These are phyloP conservation scores for Trichoderma sp. DNA, from an alignment of 2,329 filamentous ascomycete species.

Conservation along the genomic window DNA sequence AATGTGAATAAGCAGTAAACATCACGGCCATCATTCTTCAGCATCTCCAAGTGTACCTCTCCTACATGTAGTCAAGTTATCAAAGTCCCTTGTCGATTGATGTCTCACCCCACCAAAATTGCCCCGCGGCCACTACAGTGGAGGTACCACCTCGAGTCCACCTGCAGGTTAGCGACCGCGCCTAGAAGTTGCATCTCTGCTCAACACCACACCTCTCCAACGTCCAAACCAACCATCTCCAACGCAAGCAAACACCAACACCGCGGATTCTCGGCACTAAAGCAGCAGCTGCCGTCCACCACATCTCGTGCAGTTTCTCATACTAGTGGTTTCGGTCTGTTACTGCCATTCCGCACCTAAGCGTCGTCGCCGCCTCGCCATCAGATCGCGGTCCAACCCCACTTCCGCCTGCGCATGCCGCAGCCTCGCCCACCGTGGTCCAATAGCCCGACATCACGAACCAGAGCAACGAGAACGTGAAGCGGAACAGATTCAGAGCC, in stretches of 20 bases:
- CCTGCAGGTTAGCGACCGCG: too few species aligned
- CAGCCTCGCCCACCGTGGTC: constrained; percentile 10
- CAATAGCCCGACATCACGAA: constrained; percentile 4
- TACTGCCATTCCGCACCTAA: neutral
- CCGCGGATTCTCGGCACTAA: constrained; percentile 6
- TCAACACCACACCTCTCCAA: constrained; percentile 12
- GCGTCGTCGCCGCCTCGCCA: constrained; percentile 8
- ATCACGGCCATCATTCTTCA: neutral
- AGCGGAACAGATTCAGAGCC: neutral
- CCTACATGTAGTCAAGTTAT: too few species aligned
- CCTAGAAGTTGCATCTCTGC: neutral
- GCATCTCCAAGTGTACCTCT: too few species aligned
- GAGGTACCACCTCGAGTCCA: neutral
- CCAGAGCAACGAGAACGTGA: neutral
- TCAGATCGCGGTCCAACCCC: constrained; percentile 26
- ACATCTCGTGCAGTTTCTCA: neutral
- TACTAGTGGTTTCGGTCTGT: neutral
- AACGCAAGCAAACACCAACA: constrained; percentile 20
- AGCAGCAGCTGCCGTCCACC: neutral
- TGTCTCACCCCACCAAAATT: constrained; percentile 14
- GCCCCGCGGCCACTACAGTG: constrained; percentile 4
- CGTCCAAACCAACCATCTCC: constrained; percentile 25
- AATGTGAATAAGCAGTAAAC: too few species aligned
- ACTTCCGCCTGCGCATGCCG: constrained; percentile 18
- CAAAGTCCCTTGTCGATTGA: too few species aligned